Conservation (phyloP, 768 basidiomycete genomes). For the Plicaturopsis crispa region DNA sequence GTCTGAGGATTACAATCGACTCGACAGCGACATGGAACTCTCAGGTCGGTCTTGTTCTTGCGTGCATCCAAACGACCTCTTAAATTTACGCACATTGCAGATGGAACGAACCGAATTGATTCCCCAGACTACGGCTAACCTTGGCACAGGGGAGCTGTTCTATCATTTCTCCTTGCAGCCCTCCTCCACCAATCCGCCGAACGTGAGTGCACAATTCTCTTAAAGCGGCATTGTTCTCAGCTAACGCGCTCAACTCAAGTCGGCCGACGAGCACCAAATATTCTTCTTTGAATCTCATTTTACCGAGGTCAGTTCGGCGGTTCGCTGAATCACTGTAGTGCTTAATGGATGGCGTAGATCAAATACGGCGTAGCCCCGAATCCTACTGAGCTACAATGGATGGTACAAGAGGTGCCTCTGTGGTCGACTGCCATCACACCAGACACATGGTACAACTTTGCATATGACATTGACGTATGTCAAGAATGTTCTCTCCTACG, state of each 20-base stretch:
- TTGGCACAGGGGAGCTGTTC: conserved; percentile 50
- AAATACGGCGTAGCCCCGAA: conserved; percentile 50
- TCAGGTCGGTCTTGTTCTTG: conserved; percentile 35
- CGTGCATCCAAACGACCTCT: too few relatives aligned
- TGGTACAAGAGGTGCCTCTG: conserved; percentile 34
- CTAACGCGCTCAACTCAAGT: conserved; percentile 26
- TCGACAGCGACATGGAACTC: conserved; percentile 48
- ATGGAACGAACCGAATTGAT: conserved; percentile 27
- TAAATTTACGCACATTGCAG: too few relatives aligned
- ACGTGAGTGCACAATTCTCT: too few relatives aligned
- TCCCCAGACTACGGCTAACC: conserved; percentile 39
- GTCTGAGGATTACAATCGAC: conserved; percentile 49
- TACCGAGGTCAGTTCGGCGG: conserved; percentile 33
- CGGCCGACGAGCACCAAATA: conserved; percentile 51
- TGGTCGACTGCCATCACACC: conserved; percentile 46
- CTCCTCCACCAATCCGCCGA: conserved; percentile 39
- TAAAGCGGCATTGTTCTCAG: too few relatives aligned
- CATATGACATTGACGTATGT: conserved; percentile 55
- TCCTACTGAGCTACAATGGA: conserved; percentile 45
- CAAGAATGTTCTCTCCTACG: neutral
- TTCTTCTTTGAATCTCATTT: conserved; percentile 60
- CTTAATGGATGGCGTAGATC: conserved; percentile 23
- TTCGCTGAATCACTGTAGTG: conserved; percentile 2
- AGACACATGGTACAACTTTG: conserved; percentile 58
- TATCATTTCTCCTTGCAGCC: conserved; percentile 57